phyloP scores from a whole-genome alignment of 495 filamentous ascomycete genomes.

The Cudoniella acicularis region DNA sequence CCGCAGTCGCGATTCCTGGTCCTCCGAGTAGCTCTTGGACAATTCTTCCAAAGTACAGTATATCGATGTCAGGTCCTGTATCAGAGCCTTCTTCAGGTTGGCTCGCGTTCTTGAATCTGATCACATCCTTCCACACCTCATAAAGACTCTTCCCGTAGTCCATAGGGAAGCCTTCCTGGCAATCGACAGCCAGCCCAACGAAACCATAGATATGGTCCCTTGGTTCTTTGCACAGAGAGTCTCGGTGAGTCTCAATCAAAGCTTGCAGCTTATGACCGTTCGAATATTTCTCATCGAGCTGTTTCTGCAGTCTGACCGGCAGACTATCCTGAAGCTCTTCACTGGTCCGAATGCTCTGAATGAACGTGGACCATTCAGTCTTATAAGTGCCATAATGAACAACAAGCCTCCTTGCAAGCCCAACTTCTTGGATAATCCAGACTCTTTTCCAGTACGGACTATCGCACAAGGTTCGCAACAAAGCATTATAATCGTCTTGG shows the following conservation, averaged over 20 bases:
- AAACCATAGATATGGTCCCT: constrained; percentile 11
- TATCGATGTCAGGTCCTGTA: neutral
- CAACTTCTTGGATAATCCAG: constrained; percentile 13
- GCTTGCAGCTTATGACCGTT: constrained; percentile 2
- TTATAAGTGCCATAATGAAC: neutral
- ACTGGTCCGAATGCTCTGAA: neutral
- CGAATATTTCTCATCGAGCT: neutral
- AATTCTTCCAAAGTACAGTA: neutral
- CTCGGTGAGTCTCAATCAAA: constrained; percentile 1
- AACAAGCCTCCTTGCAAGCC: neutral
- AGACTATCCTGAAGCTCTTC: neutral
- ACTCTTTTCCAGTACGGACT: constrained; percentile 4
- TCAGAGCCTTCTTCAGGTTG: neutral
- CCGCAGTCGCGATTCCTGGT: neutral
- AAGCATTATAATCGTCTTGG: too few relatives aligned
- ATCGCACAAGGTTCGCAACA: neutral
- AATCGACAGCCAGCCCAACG: constrained; percentile 6
- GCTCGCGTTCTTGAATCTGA: neutral
- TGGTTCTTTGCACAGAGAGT: constrained; percentile 5
- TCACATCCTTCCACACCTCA: constrained; percentile 5
- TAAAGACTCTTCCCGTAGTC: constrained; percentile 10
- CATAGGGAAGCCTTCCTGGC: constrained; percentile 1
- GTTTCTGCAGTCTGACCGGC: constrained; percentile 1
- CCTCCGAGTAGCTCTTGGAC: constrained; percentile 4
- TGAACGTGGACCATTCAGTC: constrained; percentile 1